Base-by-base conservation (phyloP, 768 basidiomycete genomes). In the Naganishia onofrii region DNA sequence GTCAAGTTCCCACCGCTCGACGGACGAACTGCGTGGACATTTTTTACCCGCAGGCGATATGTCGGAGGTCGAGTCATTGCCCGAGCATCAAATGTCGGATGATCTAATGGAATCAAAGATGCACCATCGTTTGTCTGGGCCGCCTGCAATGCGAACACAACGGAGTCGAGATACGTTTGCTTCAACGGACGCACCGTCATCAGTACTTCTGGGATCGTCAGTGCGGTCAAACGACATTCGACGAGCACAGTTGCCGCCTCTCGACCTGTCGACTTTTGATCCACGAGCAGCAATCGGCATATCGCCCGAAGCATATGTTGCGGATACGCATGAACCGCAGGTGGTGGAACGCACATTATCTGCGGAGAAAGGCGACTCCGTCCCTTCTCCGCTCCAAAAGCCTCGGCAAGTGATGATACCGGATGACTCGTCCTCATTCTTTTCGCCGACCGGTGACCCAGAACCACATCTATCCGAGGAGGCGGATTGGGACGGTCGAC, bases 401-500 rank as follows among this genome's bases (percentile, higher is more conserved):
- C 57, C 57, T 9, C 60, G 60, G 19, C 38, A 13, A 42, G 28
- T 42, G 3, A 72, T 42, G 76, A 73, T n/a, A 69, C 46, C 64
- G 66, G 71, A 23, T 74, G 70, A 21, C 12, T 19, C 31, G 54
- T 63, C 51, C 64, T 26, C 34, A 10, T 73, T 29, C 68, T 54
- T 65, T 71, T 66, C 70, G 70, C 73, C 26, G 58, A 73, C 70
- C 66, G 60, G 28, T 4, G n/a, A 63, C 55, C 72, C 72, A 66
- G 70, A 70, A n/a, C 53, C 69, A 13, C 68, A 72, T 28, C 38
- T 73, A 38, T 71, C 60, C 36, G 77, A 77, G n/a, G 72, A 76
- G 55, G 73, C 79, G 2, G 78, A 79, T 68, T 77, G 77, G 77
- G 71, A 73, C 29, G 78, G 72, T 10, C 38, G 71, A 2, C 66